Conservation (phyloP, 2,329 filamentous ascomycete species). For the Thielaviopsis punctulata region DNA sequence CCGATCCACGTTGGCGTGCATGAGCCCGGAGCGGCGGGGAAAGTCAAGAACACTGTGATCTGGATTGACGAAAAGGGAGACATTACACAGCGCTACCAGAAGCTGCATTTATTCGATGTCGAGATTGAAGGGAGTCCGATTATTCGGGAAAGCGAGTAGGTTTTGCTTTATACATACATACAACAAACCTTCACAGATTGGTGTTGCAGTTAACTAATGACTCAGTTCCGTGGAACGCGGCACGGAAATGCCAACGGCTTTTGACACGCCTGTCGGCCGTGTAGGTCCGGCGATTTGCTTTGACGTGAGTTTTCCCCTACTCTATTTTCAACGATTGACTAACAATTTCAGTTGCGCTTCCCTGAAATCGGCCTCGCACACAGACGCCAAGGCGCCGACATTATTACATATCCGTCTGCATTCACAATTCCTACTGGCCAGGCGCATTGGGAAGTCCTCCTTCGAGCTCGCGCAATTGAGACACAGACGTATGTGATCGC, state of each 20-base stretch:
- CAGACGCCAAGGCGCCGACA: constrained; percentile 34
- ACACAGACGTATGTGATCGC: constrained; percentile 77
- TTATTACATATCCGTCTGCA: constrained; percentile 75
- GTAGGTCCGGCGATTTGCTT: constrained; percentile 79
- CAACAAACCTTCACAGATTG: neutral
- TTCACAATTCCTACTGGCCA: constrained; percentile 75
- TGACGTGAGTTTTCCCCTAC: constrained; percentile 40
- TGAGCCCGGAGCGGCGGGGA: constrained; percentile 39
- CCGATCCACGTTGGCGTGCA: constrained; percentile 80
- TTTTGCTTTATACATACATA: neutral
- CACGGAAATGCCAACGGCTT: constrained; percentile 44
- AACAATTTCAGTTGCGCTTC: constrained; percentile 4
- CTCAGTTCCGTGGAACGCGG: constrained; percentile 45
- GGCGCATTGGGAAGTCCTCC: constrained; percentile 70
- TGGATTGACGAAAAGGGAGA: constrained; percentile 24
- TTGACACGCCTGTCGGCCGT: constrained; percentile 54
- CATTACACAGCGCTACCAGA: constrained; percentile 46
- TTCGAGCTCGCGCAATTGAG: constrained; percentile 72
- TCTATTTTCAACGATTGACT: neutral
- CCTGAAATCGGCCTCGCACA: constrained; percentile 22
- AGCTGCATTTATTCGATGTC: constrained; percentile 78
- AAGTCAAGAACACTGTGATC: constrained; percentile 31
- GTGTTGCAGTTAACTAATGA: neutral
- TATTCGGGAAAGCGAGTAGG: constrained; percentile 30
- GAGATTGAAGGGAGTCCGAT: constrained; percentile 17